Evolutionary conservation across 2,329 filamentous ascomycete genomes (phyloP).

Genomic region (Exutisphaerella laricina): DNA sequence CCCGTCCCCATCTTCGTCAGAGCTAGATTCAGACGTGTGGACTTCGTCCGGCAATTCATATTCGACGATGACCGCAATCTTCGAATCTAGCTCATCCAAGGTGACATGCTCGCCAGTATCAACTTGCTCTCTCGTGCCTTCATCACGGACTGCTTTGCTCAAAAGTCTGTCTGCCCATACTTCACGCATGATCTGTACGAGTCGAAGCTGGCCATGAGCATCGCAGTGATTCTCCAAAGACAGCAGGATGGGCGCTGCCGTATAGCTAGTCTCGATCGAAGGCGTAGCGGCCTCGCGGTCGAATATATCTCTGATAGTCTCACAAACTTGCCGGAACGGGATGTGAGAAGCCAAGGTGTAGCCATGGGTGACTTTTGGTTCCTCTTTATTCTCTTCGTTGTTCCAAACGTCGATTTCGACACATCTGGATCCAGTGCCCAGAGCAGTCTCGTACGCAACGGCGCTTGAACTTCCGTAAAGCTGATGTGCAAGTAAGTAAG

Average conservation of each 20-base stretch:
- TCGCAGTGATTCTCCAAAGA: slow-evolving; percentile 65
- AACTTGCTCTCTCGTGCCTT: slow-evolving; percentile 52
- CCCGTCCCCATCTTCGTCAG: slow-evolving; percentile 32
- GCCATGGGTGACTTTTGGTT: slow-evolving; percentile 66
- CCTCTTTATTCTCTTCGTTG: slow-evolving; percentile 52
- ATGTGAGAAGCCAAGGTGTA: slow-evolving; percentile 64
- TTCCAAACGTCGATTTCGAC: slow-evolving; percentile 71
- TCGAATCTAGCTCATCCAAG: slow-evolving; percentile 55
- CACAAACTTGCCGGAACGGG: slow-evolving; percentile 59
- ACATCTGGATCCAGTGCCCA: slow-evolving; percentile 60
- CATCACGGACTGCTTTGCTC: slow-evolving; percentile 51
- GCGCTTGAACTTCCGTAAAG: slow-evolving; percentile 60
- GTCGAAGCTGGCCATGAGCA: slow-evolving; percentile 53
- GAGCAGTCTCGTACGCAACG: slow-evolving; percentile 57
- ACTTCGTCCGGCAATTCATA: slow-evolving; percentile 55
- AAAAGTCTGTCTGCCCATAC: slow-evolving; percentile 57
- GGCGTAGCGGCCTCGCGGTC: slow-evolving; percentile 52
- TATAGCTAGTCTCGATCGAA: slow-evolving; percentile 35
- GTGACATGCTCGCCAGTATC: slow-evolving; percentile 51
- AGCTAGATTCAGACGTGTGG: slow-evolving; percentile 32
- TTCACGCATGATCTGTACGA: slow-evolving; percentile 61
- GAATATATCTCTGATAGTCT: slow-evolving; percentile 58
- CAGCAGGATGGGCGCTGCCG: slow-evolving; percentile 55
- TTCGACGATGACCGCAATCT: slow-evolving; percentile 63
- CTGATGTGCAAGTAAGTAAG: slow-evolving; percentile 65